Conservation (phyloP, 495 filamentous ascomycete species). For the Penicillium alfredii region DNA sequence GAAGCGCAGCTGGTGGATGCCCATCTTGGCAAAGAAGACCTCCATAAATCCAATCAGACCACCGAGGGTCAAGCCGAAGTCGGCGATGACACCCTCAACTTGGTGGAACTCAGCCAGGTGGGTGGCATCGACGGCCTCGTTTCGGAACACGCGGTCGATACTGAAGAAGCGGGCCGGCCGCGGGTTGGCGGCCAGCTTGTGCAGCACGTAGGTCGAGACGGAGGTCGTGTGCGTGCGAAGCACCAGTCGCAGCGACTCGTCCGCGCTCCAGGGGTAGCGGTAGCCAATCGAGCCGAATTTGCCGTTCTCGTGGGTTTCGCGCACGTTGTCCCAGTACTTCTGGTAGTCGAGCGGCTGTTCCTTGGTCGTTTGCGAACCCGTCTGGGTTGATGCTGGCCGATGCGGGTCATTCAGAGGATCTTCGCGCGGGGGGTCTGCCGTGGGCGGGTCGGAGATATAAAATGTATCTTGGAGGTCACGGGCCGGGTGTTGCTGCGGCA, state of each 20-base stretch:
- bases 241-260: constrained; percentile 85
- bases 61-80: constrained; percentile 84
- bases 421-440: constrained; percentile 68
- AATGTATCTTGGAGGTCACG: constrained; percentile 97
- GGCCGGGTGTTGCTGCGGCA: constrained; percentile 95
- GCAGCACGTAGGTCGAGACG: constrained; percentile 77
- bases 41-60: constrained; percentile 96
- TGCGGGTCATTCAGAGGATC: constrained; percentile 50
- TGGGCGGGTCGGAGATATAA: constrained; percentile 85
- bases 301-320: constrained; percentile 73
- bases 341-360: constrained; percentile 63
- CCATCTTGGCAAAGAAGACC: constrained; percentile 94
- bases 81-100: constrained; percentile 95
- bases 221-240: constrained; percentile 96
- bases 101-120: constrained; percentile 99
- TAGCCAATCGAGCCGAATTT: constrained; percentile 94
- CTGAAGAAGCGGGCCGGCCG: constrained; percentile 90
- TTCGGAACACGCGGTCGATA: constrained; percentile 95
- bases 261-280: constrained; percentile 83
- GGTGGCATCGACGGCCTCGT: constrained; percentile 93
- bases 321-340: constrained; percentile 79
- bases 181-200: constrained; percentile 77
- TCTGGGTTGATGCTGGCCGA: constrained; percentile 27
- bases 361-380: constrained; percentile 23
- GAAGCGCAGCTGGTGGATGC: constrained; percentile 79